phyloP scores from a whole-genome alignment of 2,329 filamentous ascomycete species.

The Fusarium sp. region DNA sequence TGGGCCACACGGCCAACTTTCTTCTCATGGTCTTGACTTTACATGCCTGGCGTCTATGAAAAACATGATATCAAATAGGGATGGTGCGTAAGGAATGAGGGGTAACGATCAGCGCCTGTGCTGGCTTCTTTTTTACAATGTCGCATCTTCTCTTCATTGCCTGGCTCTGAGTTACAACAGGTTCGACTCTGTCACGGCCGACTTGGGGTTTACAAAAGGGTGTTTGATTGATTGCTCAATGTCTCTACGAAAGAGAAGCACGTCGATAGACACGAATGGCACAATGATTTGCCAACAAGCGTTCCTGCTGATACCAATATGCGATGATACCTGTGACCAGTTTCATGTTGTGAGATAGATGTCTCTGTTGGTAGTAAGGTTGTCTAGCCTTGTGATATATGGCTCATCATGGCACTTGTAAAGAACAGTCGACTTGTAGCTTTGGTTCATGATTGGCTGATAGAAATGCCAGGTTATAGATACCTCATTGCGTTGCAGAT shows the following conservation, averaged over 20 bases:
- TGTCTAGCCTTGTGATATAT: neutral
- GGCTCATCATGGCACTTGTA: neutral
- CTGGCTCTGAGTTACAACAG: conserved; percentile 4
- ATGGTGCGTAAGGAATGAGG: conserved; percentile 40
- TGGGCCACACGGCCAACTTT: conserved; percentile 41
- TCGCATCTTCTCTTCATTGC: conserved; percentile 43
- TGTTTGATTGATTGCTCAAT: conserved; percentile 31
- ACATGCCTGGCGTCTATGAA: conserved; percentile 44
- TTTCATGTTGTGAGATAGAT: neutral
- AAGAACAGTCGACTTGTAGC: neutral
- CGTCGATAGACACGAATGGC: conserved; percentile 41
- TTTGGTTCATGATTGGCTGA: neutral
- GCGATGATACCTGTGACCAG: neutral
- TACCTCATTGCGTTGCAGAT: neutral
- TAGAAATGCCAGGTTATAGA: neutral
- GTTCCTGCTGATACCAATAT: neutral
- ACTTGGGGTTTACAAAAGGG: conserved; percentile 39
- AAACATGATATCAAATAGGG: conserved; percentile 40
- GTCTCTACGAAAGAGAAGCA: conserved; percentile 26
- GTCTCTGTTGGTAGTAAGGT: neutral
- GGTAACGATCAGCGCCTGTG: conserved; percentile 22
- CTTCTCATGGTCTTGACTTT: conserved; percentile 36
- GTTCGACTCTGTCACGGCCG: conserved; percentile 14
- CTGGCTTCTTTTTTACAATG: conserved; percentile 31
- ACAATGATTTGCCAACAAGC: conserved; percentile 15